Base-by-base conservation (phyloP, 2,329 filamentous ascomycete species). In the Alternaria dauci region DNA sequence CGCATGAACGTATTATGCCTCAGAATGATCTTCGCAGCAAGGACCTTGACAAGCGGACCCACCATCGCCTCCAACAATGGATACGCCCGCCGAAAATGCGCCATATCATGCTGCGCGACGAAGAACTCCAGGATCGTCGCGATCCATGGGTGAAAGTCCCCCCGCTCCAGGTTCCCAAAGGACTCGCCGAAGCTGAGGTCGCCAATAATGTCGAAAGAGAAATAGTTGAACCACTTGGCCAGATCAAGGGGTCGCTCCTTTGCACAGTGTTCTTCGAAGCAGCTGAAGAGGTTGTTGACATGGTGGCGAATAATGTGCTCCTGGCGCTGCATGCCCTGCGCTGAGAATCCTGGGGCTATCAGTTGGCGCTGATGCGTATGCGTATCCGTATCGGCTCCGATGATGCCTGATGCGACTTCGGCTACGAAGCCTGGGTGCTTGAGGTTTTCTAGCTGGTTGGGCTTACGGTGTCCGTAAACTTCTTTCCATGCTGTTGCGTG, bases 181-280 rank as follows among this genome's bases (percentile, higher is more conserved):
- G 82, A 77, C 7, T 81, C 79, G 0, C 84, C 84, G 63, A 86
- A 85, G 0, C 83, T 82, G 39, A 86, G 76, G 62, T 82, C 81
- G 16, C 81, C 81, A 59, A 69, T 70, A 20, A 70, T 41, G 38
- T 70, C 68, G 32, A 70, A 68, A 0, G 68, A 71, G 8, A 56
- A 62, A 26, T 59, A 65, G 23, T 55, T 59, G 42, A 63, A 69
- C 63, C 68, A 71, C 16, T 62, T 55, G 3, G 32, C 53, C 2
- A 72, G 38, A 39, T 72, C 62, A 8, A 61, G 20, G 8, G 53
- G 16, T 36, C 3, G 16, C 12, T 48, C 52, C 5, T 56, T 41
- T 9, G 32, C 30, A 25, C 30, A 51, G 44, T 56, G 34, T 42
- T 55, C 50, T 38, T 36, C 56, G 11, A 55, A 43, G 43, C 43